phyloP scores from a whole-genome alignment of 2,329 filamentous ascomycete species.

The Madurella fahalii region DNA sequence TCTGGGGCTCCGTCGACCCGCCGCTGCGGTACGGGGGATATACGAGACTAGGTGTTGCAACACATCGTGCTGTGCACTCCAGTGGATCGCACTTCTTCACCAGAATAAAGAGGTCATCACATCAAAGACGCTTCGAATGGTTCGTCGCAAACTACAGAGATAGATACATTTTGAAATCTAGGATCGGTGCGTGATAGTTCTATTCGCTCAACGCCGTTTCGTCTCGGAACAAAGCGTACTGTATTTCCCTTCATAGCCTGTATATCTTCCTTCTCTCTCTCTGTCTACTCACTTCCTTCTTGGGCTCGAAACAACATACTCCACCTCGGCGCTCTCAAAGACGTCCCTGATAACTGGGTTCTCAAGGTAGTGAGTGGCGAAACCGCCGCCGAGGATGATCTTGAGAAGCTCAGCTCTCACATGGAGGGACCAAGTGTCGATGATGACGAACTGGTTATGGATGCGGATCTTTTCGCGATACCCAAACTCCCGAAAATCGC shows the following conservation, averaged over 20 bases:
- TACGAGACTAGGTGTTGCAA: too few species aligned
- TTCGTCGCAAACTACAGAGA: too few species aligned
- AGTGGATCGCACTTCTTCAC: too few species aligned
- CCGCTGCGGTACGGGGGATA: too few species aligned
- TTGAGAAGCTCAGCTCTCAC: constrained; percentile 47
- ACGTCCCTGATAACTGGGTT: constrained; percentile 39
- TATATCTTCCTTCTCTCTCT: not conserved
- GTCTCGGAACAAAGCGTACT: not conserved
- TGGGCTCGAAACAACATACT: constrained; percentile 20
- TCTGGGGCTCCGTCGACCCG: too few species aligned
- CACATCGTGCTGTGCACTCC: too few species aligned
- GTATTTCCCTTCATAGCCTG: not conserved
- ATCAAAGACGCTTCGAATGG: too few species aligned
- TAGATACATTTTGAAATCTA: too few species aligned
- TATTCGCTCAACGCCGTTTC: too few species aligned
- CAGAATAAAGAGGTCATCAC: too few species aligned
- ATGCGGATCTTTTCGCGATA: constrained; percentile 51
- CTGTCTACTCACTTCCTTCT: constrained; percentile 10
- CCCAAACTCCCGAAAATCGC: constrained; percentile 45
- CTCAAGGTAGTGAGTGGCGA: constrained; percentile 37
- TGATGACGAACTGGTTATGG: constrained; percentile 41
- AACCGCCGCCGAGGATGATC: constrained; percentile 44
- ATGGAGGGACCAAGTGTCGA: constrained; percentile 50
- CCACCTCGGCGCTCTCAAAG: constrained; percentile 31
- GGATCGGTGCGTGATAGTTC: too few species aligned